Conservation (phyloP, 257 asterid genomes). For the Capsicum baccatum region DNA sequence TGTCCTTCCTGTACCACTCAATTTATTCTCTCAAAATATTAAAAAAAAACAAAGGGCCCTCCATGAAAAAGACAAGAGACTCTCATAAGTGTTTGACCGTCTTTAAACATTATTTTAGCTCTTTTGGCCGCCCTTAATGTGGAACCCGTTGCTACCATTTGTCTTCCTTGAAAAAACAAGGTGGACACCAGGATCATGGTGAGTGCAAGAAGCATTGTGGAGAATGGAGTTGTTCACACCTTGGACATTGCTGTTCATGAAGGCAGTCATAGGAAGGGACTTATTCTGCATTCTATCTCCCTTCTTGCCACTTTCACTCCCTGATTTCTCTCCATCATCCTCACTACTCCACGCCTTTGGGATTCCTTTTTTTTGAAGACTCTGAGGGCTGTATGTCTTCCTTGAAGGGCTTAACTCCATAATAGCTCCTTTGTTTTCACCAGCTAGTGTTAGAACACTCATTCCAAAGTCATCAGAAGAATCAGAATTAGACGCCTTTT, state of each 20-base stretch:
- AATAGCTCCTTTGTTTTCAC: slow-evolving; percentile 37
- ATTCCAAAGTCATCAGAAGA: slow-evolving; percentile 26
- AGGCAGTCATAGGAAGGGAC: slow-evolving; percentile 30
- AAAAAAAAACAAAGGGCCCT: background rate
- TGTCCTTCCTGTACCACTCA: slow-evolving; percentile 29
- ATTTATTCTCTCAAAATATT: slow-evolving; percentile 20
- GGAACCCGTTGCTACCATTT: background rate
- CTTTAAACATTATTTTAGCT: background rate
- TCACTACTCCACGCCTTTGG: slow-evolving; percentile 24
- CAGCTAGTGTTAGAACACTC: slow-evolving; percentile 37
- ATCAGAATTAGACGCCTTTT: background rate
- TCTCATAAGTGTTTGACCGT: background rate
- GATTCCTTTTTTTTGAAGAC: slow-evolving; percentile 22
- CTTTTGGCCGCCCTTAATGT: slow-evolving; percentile 26
- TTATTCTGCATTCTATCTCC: slow-evolving; percentile 9
- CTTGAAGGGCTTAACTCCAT: slow-evolving; percentile 36
- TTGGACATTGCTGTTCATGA: slow-evolving; percentile 37
- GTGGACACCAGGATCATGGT: slow-evolving; percentile 39
- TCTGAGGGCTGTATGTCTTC: slow-evolving; percentile 28
- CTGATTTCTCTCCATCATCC: slow-evolving; percentile 26
- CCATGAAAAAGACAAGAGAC: background rate
- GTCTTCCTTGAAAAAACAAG: slow-evolving; percentile 24
- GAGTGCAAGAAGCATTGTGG: slow-evolving; percentile 32
- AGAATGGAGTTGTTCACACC: slow-evolving; percentile 36
- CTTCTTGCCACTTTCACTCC: slow-evolving; percentile 27